phyloP scores from a whole-genome alignment of 441 rosid genomes.

The Dalechampia spathulata region DNA sequence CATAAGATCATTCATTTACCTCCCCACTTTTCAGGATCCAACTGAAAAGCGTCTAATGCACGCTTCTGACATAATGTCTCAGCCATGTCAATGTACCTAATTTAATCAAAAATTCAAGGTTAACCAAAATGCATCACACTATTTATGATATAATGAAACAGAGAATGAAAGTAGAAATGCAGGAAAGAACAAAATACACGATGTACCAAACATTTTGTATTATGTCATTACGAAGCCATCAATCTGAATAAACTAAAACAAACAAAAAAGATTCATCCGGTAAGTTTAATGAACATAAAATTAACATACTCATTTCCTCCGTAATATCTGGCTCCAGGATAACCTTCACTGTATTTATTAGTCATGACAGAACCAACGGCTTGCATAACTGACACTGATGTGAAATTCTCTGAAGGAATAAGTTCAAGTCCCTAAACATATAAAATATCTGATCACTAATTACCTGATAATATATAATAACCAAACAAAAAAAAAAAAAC shows the following conservation, averaged over 20 bases:
- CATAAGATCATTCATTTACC: conserved; percentile 35
- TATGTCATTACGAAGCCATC: no score
- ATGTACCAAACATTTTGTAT: no score
- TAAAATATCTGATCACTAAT: conserved; percentile 10
- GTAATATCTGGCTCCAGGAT: conserved; percentile 94
- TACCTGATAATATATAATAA: background rate
- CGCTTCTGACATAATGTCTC: conserved; percentile 88
- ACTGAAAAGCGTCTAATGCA: conserved; percentile 73
- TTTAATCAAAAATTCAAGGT: conserved; percentile 1
- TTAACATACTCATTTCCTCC: conserved; percentile 91
- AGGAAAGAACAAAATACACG: no score
- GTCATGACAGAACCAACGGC: conserved; percentile 97
- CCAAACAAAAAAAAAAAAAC: background rate
- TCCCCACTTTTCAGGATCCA: conserved; percentile 97
- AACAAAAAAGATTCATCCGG: no score
- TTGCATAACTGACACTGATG: conserved; percentile 88
- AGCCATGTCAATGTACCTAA: conserved; percentile 95
- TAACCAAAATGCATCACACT: no score
- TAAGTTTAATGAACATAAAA: background rate
- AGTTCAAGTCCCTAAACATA: conserved; percentile 75
- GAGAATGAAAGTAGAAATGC: no score
- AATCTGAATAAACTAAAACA: no score
- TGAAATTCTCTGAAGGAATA: conserved; percentile 91
- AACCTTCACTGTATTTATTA: conserved; percentile 93
- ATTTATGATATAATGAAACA: no score